Evolutionary conservation across 129 eudicot species (phyloP).

Genomic region (Tagetes patula): DNA sequence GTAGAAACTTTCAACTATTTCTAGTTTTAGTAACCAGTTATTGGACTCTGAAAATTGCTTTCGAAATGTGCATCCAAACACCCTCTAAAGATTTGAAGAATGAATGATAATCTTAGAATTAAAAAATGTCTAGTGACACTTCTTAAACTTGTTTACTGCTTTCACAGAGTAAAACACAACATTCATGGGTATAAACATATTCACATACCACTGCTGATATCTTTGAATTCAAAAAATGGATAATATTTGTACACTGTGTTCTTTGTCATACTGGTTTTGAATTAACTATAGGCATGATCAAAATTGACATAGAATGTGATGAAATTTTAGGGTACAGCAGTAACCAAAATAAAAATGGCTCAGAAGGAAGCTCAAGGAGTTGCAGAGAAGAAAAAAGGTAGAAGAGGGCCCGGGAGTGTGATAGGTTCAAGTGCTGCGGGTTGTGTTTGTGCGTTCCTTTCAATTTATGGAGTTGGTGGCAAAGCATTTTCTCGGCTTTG

Average conservation of each 20-base stretch:
- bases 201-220: neutral
- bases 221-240: too few relatives aligned
- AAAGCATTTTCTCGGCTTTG: constrained; percentile 58
- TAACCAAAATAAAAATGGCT: constrained; percentile 84
- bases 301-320: constrained; percentile 1
- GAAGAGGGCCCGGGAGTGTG: constrained; percentile 96
- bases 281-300: neutral
- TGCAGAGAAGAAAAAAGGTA: constrained; percentile 93
- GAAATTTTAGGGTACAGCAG: constrained; percentile 75
- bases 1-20: neutral
- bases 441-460: constrained; percentile 86
- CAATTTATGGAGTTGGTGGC: constrained; percentile 83
- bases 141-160: neutral
- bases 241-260: neutral
- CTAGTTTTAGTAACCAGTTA: neutral
- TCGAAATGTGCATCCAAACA: neutral
- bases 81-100: neutral
- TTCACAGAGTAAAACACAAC: neutral
- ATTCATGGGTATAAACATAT: neutral
- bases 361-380: constrained; percentile 97
- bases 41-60: neutral
- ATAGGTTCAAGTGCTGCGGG: constrained; percentile 98
- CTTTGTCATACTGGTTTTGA: constrained; percentile 1
- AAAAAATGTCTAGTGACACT: neutral
- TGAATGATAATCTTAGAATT: neutral